Conservation (phyloP, 2,329 filamentous ascomycete species). For the Ampelomyces quisqualis region DNA sequence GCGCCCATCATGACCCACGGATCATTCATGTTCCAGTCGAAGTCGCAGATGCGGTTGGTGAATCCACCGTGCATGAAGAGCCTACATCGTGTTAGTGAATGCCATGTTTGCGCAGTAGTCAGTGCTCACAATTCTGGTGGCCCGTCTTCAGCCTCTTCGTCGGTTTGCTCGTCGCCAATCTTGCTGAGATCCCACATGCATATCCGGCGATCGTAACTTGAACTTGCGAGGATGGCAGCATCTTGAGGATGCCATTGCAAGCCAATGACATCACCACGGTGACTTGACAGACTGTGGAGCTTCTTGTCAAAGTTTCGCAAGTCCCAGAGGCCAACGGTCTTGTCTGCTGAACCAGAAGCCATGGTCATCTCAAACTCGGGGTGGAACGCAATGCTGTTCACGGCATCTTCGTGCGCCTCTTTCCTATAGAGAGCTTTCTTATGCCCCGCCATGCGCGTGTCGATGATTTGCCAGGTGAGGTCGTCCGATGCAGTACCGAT, state of each 20-base stretch:
- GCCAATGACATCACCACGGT: conserved; percentile 86
- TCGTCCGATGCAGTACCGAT: conserved; percentile 96
- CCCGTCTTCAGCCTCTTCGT: conserved; percentile 92
- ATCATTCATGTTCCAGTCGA: conserved; percentile 96
- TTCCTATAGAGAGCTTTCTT: conserved; percentile 69
- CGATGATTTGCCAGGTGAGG: conserved; percentile 86
- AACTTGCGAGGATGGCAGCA: conserved; percentile 82
- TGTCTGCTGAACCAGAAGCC: conserved; percentile 91
- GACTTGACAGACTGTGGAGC: conserved; percentile 85
- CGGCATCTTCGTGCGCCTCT: conserved; percentile 82
- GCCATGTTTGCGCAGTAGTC: too few species aligned
- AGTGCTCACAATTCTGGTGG: conserved; percentile 82
- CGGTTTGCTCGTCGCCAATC: conserved; percentile 89
- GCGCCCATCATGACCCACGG: conserved; percentile 96
- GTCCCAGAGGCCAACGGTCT: conserved; percentile 94
- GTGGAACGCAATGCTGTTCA: conserved; percentile 96
- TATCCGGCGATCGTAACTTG: conserved; percentile 88
- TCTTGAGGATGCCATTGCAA: conserved; percentile 94
- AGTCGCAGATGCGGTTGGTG: conserved; percentile 94
- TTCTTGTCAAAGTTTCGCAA: conserved; percentile 86
- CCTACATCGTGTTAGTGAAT: conserved; percentile 49
- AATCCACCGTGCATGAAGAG: conserved; percentile 99
- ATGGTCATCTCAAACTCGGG: conserved; percentile 85
- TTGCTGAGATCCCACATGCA: conserved; percentile 95
- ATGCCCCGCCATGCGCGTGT: conserved; percentile 69